Evolutionary conservation across 1,139 yeast genomes (phyloP), one percentile per base, ranked within the genome.

Genomic region (Pichia sp.): DNA sequence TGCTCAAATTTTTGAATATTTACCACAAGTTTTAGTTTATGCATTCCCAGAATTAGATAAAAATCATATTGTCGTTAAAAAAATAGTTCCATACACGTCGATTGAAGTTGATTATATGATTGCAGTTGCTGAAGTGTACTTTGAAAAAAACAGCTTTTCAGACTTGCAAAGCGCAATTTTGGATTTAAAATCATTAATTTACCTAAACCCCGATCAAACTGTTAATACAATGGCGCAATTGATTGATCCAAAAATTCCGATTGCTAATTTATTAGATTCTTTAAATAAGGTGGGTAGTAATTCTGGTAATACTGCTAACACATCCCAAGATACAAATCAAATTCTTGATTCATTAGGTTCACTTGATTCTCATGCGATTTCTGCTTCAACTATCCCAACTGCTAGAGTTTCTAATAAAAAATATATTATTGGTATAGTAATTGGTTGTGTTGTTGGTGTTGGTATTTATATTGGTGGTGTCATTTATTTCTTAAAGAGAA

Each of bases 101-200:
- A 47, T 67, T 1, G 67, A 67, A 14, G 69, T 70, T 45, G 68
- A 68, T 51, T 85, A 85, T 65, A 76, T 85, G 45, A 83, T 84
- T 52, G 83, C 91, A 0, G 86, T 86, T 56, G 93, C 93, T 19
- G 87, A 83, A 65, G 86, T 84, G 50, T 84, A 82, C 63, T 84
- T 83, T 74, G 88, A 88, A 46, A 65, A 70, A n/a, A 67, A 67
- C 16, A 69, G 76, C 18, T 72, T 83, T 19, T 62, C 64, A 16
- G 65, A 71, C 0, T 73, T 86, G 60, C 76, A 77, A 53, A 65
- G 66, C 39, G 67, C 73, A 46, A 67, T 86, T 43, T 67, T 70
- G 48, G 69, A 78, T 54, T 49, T 71, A 0, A 61, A 68, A 16
- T 83, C 90, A 8, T 55, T 59, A 33, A 61, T 86, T 44, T 85